A percentile compares a stretch with the other conserved stretches of the same genome.
Conservation (phyloP, 1,284 basidiomycete species). For the Moesziomyces parantarcticus region DNA sequence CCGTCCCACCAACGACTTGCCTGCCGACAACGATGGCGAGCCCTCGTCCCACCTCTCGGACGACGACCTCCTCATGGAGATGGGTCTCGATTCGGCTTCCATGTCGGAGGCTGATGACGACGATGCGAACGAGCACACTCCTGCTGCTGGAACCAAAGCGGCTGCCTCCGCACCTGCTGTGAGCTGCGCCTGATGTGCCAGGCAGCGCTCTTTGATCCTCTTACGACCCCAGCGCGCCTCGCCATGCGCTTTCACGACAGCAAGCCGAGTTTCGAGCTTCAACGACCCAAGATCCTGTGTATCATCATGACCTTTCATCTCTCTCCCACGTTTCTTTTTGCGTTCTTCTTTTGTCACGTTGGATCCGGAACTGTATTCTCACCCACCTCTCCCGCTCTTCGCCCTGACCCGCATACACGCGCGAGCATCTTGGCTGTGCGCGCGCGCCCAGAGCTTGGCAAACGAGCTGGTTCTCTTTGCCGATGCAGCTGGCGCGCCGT, state of each 20-base stretch:
- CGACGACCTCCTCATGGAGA: slow-evolving; percentile 37
- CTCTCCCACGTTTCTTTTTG: neutral
- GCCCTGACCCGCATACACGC: slow-evolving; percentile 14
- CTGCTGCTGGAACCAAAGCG: slow-evolving; percentile 5
- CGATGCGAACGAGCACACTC: neutral
- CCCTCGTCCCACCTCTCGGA: slow-evolving; percentile 55
- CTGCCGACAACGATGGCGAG: slow-evolving; percentile 13
- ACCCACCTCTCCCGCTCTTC: neutral
- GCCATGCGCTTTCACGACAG: slow-evolving; percentile 1
- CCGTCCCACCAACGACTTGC: slow-evolving; percentile 1
- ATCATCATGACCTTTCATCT: slow-evolving; percentile 37
- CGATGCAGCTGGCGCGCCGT: too few species aligned
- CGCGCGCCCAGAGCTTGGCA: neutral
- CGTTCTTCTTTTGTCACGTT: slow-evolving; percentile 5
- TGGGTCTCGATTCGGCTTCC: slow-evolving; percentile 34
- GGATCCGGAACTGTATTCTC: slow-evolving; percentile 42
- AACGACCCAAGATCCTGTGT: slow-evolving; percentile 25
- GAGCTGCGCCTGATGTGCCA: slow-evolving; percentile 13
- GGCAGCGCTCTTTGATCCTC: neutral
- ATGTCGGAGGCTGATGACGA: slow-evolving; percentile 26
- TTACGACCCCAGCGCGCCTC: slow-evolving; percentile 7
- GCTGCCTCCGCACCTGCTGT: slow-evolving; percentile 2
- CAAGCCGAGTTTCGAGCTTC: too few species aligned
- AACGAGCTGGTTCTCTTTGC: slow-evolving; percentile 7
- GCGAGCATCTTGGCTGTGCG: slow-evolving; percentile 5